Evolutionary conservation across 139 green algal genomes (phyloP), one percentile per base, ranked within the genome.

Genomic region (Picochlorum sp.): DNA sequence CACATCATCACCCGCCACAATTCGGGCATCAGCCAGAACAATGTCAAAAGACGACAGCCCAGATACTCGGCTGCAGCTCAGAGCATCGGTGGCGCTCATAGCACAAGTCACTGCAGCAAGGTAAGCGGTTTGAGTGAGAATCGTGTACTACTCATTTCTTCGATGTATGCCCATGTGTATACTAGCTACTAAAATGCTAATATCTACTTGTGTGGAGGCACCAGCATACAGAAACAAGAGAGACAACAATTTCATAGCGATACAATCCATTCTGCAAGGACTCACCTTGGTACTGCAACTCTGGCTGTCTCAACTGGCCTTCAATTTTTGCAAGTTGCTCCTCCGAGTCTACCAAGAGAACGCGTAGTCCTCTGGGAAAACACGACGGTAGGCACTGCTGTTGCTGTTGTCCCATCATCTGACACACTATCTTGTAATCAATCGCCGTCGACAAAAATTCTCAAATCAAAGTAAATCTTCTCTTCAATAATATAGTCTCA

Each of bases 171-270:
- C 2, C 5, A 41, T n/a, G 54, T 33, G n/a, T 41, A 67, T 39
- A 33, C 31, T n/a, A 67, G 13, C 22, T 49, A 75, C 68, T 55
- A 72, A 55, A 7, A 57, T 61, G 5, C 72, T 47, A 2, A 75
- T 47, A 0, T 72, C 58, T 29, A 72, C 68, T 31, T 67, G 67
- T 1, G 35, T n/a, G 1, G 20, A 6, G 1, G 37, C 62, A 1
- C 44, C 68, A 9, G 30, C 32, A 14, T 55, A 22, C 4, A 28
- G n/a, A 18, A 22, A 56, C 25, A 29, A 9, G n/a, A 71, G n/a
- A 5, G 68, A 16, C 22, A 0, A 3, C 9, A 35, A 2, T 51
- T 44, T 5, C 44, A 20, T 57, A 61, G 1, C 47, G 32, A 8
- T 40, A 70, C 2, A 73, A 58, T 73, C 58, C 65, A 68, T 6